Percentiles rank a stretch among this genome's conserved stretches.
These are phyloP conservation scores for Citrus cavaleriei DNA, from an alignment of 345 rosid species.

Conservation along the genomic window DNA sequence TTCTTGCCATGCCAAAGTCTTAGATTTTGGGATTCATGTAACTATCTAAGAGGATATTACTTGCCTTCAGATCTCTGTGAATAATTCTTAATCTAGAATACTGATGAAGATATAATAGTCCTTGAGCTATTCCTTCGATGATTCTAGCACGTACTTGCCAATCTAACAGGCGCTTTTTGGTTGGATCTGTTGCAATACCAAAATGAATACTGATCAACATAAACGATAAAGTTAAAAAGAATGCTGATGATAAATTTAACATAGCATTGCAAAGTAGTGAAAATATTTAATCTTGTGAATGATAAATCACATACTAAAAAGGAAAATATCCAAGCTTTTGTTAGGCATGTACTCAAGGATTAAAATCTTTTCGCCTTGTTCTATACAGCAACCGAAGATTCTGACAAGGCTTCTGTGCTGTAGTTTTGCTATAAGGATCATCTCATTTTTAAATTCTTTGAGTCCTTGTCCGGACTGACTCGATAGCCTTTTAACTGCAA, in stretches of 20 bases:
- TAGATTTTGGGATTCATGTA: constrained; percentile 51
- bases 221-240: neutral
- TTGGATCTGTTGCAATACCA: constrained; percentile 2
- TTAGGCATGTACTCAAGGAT: neutral
- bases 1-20: constrained; percentile 52
- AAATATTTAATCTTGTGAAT: neutral
- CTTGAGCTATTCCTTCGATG: constrained; percentile 29
- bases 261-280: neutral
- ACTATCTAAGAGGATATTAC: constrained; percentile 37
- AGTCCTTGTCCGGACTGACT: constrained; percentile 31
- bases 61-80: constrained; percentile 30
- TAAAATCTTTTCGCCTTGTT: neutral
- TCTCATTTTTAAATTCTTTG: constrained; percentile 31
- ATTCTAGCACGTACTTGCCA: constrained; percentile 27
- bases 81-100: constrained; percentile 28
- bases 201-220: neutral
- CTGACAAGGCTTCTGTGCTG: neutral
- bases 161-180: neutral
- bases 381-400: neutral
- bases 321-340: neutral
- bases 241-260: neutral
- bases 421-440: constrained; percentile 14
- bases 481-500: constrained; percentile 39
- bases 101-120: constrained; percentile 37
- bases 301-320: neutral